Evolutionary conservation across 345 rosid species (phyloP).

Genomic region (Citrus cavaleriei): DNA sequence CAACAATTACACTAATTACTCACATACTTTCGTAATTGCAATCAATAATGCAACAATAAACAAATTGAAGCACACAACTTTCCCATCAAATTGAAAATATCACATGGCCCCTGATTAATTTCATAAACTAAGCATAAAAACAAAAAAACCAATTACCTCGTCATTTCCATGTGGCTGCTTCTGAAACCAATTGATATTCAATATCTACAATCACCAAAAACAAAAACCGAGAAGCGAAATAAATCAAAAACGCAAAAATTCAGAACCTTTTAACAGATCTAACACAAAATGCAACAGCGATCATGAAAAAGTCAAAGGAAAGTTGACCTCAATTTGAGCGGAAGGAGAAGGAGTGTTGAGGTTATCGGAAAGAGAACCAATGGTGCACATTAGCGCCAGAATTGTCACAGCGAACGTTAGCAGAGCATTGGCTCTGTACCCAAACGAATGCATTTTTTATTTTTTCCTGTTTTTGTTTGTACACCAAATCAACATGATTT

Average conservation of each 20-base stretch:
- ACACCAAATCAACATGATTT: not conserved
- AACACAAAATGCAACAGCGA: not conserved
- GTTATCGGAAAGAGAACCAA: conserved; percentile 81
- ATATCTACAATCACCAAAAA: conserved; percentile 48
- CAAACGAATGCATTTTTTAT: conserved; percentile 70
- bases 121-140: not conserved
- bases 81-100: not conserved
- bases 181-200: conserved; percentile 83
- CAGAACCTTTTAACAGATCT: conserved; percentile 1
- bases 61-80: not conserved
- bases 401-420: conserved; percentile 78
- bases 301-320: not conserved
- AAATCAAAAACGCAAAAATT: conserved; percentile 8
- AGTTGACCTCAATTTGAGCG: conserved; percentile 74
- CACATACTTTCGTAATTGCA: not conserved
- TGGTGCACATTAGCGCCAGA: conserved; percentile 79
- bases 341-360: conserved; percentile 77
- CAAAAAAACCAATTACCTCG: conserved; percentile 46
- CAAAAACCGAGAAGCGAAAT: conserved; percentile 11
- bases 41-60: not conserved
- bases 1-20: not conserved
- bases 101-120: not conserved
- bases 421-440: conserved; percentile 86
- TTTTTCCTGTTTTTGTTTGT: not conserved
- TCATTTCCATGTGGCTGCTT: conserved; percentile 88